Evolutionary conservation across 2,329 filamentous ascomycete species (phyloP), one percentile per base, ranked within the genome.

Genomic region (Epichloe coenophiala): DNA sequence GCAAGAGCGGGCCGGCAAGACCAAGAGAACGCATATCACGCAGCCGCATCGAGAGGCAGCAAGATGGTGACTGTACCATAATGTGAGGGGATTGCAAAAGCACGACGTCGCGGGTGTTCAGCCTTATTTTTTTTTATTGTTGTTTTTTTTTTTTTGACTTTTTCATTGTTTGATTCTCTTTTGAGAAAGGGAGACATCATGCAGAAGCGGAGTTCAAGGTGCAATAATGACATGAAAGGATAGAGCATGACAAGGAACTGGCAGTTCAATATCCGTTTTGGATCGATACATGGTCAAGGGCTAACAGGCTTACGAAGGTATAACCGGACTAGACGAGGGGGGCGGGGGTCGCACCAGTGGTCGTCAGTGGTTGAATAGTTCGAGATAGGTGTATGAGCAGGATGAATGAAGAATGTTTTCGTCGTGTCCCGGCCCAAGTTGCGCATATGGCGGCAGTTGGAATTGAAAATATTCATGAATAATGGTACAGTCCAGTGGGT

Each of bases 1-100:
- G 88, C 23, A 82, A 81, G 42, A 86, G 83, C 39, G 75, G 69
- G 46, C 58, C 48, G 7, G 81, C 86, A 54, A 88, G 86, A 62
- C 81, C 82, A 50, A 78, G 87, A 50, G 87, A 90, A 60, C 81
- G 84, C 51, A 80, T 96, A 54, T 90, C 86, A 8, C 78, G 91
- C 51, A 91, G 84, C 57, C 86, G 88, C 56, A 81, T 87, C 50
- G 84, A 84, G 61, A 86, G 83, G 64, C 87, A 91, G 64, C 87
- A 93, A 61, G 88, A 96, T 57, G 89, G 88, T 48, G 89, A 96
- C 56, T 97, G 90, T 66, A 71, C 76, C 49, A 74, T 95, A 47
- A 95, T 95, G 89, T 95, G 70, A 74, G 52, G 13, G 38, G 45
- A 21, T 40, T 27, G 23, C 23, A 37, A 37, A 11, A 43, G 21